phyloP scores from a whole-genome alignment of 2,329 filamentous ascomycete species.

The Paecilomyces dactylethromorphus region DNA sequence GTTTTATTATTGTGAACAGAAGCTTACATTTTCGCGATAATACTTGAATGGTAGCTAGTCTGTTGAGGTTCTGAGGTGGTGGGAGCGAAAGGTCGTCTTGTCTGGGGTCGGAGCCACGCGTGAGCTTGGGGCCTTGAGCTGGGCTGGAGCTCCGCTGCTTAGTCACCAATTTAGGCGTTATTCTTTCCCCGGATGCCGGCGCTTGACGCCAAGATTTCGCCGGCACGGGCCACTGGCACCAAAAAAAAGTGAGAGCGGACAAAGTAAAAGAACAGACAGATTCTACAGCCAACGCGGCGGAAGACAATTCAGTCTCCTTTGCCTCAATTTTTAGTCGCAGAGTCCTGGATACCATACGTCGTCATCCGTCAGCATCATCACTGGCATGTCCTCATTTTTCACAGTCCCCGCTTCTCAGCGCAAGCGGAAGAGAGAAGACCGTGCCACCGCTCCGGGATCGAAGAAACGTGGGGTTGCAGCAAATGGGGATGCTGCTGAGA shows the following conservation, averaged over 20 bases:
- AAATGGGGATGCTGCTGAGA: constrained; percentile 20
- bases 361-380: neutral
- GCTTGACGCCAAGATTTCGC: constrained; percentile 10
- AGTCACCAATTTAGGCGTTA: constrained; percentile 11
- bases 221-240: constrained; percentile 21
- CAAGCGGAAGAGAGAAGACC: constrained; percentile 73
- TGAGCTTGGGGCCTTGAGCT: constrained; percentile 34
- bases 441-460: constrained; percentile 33
- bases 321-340: neutral
- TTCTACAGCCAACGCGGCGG: constrained; percentile 1
- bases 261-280: constrained; percentile 5
- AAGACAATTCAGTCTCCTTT: neutral
- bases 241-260: constrained; percentile 28
- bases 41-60: constrained; percentile 6
- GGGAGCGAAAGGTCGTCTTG: constrained; percentile 8
- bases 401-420: constrained; percentile 78
- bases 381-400: constrained; percentile 87
- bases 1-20: neutral
- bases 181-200: constrained; percentile 6
- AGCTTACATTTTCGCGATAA: constrained; percentile 21
- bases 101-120: constrained; percentile 24
- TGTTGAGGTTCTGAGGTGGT: constrained; percentile 8
- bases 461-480: constrained; percentile 40
- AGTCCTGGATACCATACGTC: neutral
- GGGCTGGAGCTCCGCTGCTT: constrained; percentile 17